A percentile compares a stretch with the other conserved stretches of the same genome.
Evolutionary conservation across 257 asterid species (phyloP).

Genomic region (Nicotiana knightiana): DNA sequence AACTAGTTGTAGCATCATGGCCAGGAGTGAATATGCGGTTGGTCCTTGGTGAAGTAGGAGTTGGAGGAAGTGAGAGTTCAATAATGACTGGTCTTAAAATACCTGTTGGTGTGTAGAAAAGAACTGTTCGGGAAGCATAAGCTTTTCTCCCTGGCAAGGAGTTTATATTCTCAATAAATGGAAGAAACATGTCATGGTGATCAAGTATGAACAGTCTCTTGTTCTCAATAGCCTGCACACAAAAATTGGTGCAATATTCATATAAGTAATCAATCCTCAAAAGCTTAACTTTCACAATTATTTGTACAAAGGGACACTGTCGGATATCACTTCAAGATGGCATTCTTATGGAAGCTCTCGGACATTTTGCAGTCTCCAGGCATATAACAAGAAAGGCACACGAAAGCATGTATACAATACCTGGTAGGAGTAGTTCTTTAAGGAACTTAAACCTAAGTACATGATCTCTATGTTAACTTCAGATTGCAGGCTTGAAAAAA

Average conservation of each 20-base stretch:
- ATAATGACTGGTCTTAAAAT: slow-evolving; percentile 47
- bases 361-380: too few species aligned
- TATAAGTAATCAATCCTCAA: neutral
- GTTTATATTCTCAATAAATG: slow-evolving; percentile 75
- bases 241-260: neutral
- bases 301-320: neutral
- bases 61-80: slow-evolving; percentile 80
- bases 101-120: slow-evolving; percentile 40
- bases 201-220: slow-evolving; percentile 68
- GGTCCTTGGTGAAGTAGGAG: slow-evolving; percentile 44
- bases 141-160: slow-evolving; percentile 76
- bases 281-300: neutral
- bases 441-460: too few species aligned
- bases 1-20: slow-evolving; percentile 52
- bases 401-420: too few species aligned
- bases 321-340: neutral
- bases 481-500: too few species aligned
- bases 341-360: too few species aligned
- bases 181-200: slow-evolving; percentile 72
- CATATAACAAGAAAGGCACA: too few species aligned
- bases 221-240: slow-evolving; percentile 47
- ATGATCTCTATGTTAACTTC: too few species aligned
- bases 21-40: slow-evolving; percentile 60
- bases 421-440: too few species aligned
- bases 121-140: slow-evolving; percentile 76